Conservation (phyloP, 768 basidiomycete species). For the Tylopilus felleus region DNA sequence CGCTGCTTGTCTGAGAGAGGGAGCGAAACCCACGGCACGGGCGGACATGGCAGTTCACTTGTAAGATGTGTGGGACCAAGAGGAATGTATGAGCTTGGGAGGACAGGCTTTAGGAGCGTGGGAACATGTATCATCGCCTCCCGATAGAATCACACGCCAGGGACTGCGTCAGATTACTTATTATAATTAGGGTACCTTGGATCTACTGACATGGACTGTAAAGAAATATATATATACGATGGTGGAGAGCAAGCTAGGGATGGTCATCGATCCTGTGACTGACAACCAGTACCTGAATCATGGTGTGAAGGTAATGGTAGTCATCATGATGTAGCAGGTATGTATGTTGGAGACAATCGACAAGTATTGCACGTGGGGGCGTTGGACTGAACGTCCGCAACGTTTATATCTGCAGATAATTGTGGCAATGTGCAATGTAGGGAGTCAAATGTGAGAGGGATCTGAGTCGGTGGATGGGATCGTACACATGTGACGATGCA, state of each 20-base stretch:
- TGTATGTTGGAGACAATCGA: slow-evolving; percentile 9
- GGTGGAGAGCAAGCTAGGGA: slow-evolving; percentile 13
- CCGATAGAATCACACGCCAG: slow-evolving; percentile 12
- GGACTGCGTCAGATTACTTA: not conserved
- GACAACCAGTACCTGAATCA: not conserved
- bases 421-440: slow-evolving; percentile 5
- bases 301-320: slow-evolving; percentile 4
- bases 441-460: not conserved
- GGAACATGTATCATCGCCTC: slow-evolving; percentile 6
- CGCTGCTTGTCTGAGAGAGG: slow-evolving; percentile 50
- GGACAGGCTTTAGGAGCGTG: slow-evolving; percentile 16
- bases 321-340: slow-evolving; percentile 22
- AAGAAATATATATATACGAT: slow-evolving; percentile 8
- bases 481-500: slow-evolving; percentile 3
- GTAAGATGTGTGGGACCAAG: not conserved
- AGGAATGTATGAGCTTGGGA: not conserved
- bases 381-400: slow-evolving; percentile 12
- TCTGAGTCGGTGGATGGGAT: slow-evolving; percentile 1
- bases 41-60: slow-evolving; percentile 35
- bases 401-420: slow-evolving; percentile 15
- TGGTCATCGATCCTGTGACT: no score
- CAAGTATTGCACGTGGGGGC: slow-evolving; percentile 7
- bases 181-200: not conserved
- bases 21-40: slow-evolving; percentile 56
- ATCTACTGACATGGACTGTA: not conserved